A percentile compares a stretch with the other conserved stretches of the same genome.
Evolutionary conservation across 192 early-diverging fungal species (phyloP).

Genomic region (Entomortierella beljakovae): DNA sequence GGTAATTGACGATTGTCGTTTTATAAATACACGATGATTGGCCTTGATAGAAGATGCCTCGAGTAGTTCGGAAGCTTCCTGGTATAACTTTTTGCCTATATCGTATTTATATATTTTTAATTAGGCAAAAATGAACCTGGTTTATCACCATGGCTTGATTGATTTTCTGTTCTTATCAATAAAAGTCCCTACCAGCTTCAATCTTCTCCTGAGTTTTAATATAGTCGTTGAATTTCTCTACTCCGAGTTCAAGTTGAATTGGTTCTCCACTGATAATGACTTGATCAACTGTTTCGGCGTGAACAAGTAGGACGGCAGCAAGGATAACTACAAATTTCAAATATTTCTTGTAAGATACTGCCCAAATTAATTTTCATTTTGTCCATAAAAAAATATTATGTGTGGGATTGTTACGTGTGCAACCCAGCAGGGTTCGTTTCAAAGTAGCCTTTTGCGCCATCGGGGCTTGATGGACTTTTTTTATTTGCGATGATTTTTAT

Average conservation of each 20-base stretch:
- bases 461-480: constrained; percentile 1
- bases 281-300: background rate
- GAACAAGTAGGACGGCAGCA: constrained; percentile 10
- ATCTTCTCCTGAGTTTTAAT: constrained; percentile 14
- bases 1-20: constrained; percentile 27
- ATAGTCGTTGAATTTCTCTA: constrained; percentile 32
- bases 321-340: constrained; percentile 1
- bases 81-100: constrained; percentile 33
- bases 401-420: constrained; percentile 21
- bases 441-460: constrained; percentile 25
- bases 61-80: constrained; percentile 29
- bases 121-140: background rate
- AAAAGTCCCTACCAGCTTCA: constrained; percentile 9
- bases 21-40: constrained; percentile 38
- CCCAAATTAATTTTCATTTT: background rate
- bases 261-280: background rate
- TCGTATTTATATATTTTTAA: background rate
- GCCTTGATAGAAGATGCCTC: constrained; percentile 11
- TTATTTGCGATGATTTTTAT: background rate
- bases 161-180: background rate
- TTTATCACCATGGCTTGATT: background rate
- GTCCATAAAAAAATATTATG: background rate
- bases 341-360: background rate
- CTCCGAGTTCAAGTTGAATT: constrained; percentile 3
- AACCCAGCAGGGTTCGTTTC: constrained; percentile 37